phyloP scores from a whole-genome alignment of 345 rosid genomes.

The Lepidium didymum region DNA sequence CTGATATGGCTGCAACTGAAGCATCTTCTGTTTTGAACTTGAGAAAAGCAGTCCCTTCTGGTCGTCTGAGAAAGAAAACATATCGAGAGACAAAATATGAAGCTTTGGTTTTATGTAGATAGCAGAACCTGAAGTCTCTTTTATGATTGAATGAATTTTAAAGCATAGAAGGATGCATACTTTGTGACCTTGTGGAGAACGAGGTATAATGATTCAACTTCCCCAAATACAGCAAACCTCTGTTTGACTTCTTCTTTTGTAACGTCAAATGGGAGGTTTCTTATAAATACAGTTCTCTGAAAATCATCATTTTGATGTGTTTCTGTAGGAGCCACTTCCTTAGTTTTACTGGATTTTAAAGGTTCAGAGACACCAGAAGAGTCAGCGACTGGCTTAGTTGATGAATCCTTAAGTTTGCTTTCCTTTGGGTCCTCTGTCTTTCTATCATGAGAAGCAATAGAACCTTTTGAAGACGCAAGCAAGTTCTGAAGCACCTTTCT shows the following conservation, averaged over 20 bases:
- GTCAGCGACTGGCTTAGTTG: constrained; percentile 27
- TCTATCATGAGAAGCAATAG: constrained; percentile 31
- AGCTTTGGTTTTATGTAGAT: neutral
- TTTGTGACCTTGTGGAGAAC: constrained; percentile 86
- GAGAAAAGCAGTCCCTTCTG: constrained; percentile 87
- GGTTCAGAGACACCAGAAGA: constrained; percentile 32
- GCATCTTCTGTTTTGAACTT: constrained; percentile 71
- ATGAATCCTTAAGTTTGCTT: constrained; percentile 18
- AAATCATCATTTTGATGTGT: constrained; percentile 51
- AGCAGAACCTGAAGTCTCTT: neutral
- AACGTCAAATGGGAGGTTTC: constrained; percentile 81
- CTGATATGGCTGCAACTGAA: constrained; percentile 64
- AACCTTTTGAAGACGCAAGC: constrained; percentile 40
- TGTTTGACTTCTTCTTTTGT: constrained; percentile 64
- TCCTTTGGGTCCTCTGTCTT: constrained; percentile 32
- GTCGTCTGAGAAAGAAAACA: constrained; percentile 55
- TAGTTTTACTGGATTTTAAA: constrained; percentile 33
- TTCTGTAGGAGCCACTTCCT: constrained; percentile 29
- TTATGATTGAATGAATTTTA: neutral
- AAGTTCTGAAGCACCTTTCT: constrained; percentile 69
- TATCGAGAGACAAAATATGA: neutral
- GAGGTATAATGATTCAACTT: constrained; percentile 59
- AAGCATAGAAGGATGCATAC: constrained; percentile 33
- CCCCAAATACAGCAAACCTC: constrained; percentile 68
- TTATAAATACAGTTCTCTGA: constrained; percentile 62